phyloP scores from a whole-genome alignment of 345 rosid species.

The Dimocarpus longan region DNA sequence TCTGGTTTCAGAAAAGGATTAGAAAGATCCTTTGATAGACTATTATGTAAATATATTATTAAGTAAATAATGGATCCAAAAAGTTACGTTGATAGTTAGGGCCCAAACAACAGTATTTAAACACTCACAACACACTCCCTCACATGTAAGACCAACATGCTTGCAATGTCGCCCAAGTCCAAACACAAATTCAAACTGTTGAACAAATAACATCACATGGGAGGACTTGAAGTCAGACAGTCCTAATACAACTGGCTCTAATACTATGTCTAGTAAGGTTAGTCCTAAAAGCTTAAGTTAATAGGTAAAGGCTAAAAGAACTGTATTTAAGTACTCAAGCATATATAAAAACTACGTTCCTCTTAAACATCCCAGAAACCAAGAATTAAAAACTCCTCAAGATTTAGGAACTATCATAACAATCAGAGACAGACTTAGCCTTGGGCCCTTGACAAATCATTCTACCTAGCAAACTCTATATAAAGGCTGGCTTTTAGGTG shows the following conservation, averaged over 20 bases:
- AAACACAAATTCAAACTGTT: too few relatives aligned
- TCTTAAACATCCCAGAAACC: too few relatives aligned
- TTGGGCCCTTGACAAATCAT: too few relatives aligned
- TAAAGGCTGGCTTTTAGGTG: background rate
- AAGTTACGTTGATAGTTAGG: background rate
- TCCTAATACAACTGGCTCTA: background rate
- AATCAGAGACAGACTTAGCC: too few relatives aligned
- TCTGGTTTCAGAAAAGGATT: background rate
- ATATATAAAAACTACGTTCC: background rate
- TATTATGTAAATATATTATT: too few relatives aligned
- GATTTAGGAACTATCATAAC: background rate
- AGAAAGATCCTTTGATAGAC: background rate
- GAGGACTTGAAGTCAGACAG: too few relatives aligned
- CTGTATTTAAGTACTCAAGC: background rate
- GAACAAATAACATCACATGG: too few relatives aligned
- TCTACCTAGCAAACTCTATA: background rate
- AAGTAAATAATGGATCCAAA: background rate
- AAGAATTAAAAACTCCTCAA: too few relatives aligned
- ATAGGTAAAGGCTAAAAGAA: too few relatives aligned
- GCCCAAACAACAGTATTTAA: background rate
- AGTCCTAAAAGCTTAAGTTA: background rate
- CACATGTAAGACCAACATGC: background rate
- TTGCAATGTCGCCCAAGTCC: too few relatives aligned
- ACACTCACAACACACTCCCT: background rate
- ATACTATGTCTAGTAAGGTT: background rate